Conservation (phyloP, 768 basidiomycete genomes). For the Nevesoporus exiguus region DNA sequence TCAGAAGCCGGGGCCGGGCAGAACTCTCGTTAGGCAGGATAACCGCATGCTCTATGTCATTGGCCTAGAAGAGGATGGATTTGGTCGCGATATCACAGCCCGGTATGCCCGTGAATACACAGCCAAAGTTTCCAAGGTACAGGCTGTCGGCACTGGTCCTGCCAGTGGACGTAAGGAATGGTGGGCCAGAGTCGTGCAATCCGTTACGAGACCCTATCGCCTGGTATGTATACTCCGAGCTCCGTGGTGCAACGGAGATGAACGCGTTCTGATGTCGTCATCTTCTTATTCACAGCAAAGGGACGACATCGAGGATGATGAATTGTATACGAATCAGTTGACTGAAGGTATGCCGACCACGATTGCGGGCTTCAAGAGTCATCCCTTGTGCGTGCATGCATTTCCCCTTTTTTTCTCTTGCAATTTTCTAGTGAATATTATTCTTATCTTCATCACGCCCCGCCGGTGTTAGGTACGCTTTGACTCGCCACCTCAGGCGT, state of each 20-base stretch:
- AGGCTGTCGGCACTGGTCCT: slow-evolving; percentile 50
- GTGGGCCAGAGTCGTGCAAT: slow-evolving; percentile 73
- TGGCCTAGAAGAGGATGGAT: slow-evolving; percentile 93
- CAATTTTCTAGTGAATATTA: slow-evolving; percentile 9
- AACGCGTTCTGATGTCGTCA: slow-evolving; percentile 8
- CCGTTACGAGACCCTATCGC: slow-evolving; percentile 72
- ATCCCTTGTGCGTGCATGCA: slow-evolving; percentile 62
- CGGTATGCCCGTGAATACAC: slow-evolving; percentile 82
- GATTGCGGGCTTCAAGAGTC: slow-evolving; percentile 90
- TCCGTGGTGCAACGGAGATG: slow-evolving; percentile 20
- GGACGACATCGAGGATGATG: slow-evolving; percentile 91
- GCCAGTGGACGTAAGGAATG: slow-evolving; percentile 69
- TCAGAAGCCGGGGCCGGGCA: slow-evolving; percentile 17
- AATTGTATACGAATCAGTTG: slow-evolving; percentile 70
- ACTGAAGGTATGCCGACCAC: slow-evolving; percentile 93
- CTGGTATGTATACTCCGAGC: slow-evolving; percentile 50
- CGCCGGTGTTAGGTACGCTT: slow-evolving; percentile 64
- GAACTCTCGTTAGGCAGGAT: slow-evolving; percentile 38
- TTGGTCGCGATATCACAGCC: slow-evolving; percentile 85
- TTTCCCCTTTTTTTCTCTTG: slow-evolving; percentile 21
- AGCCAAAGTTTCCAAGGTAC: slow-evolving; percentile 76
- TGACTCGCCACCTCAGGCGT: slow-evolving; percentile 82
- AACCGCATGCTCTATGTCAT: slow-evolving; percentile 93
- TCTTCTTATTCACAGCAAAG: slow-evolving; percentile 55
- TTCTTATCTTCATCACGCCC: slow-evolving; percentile 1